phyloP scores from a whole-genome alignment of 257 asterid species.

The Solanum habrochaites region DNA sequence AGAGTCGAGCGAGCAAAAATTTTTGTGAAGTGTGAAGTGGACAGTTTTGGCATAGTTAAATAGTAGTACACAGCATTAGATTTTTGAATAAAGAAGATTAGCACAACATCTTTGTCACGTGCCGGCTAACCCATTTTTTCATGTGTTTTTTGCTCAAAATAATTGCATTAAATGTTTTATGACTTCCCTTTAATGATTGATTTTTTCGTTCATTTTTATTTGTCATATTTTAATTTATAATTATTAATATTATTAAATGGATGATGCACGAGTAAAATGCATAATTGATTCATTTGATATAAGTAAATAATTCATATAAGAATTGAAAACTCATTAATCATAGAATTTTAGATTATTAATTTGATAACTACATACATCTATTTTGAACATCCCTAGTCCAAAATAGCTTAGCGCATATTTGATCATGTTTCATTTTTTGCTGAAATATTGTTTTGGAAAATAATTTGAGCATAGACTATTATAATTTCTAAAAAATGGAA shows the following conservation, averaged over 20 bases:
- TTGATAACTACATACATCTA: background rate
- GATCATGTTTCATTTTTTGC: background rate
- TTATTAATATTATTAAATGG: background rate
- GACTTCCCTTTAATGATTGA: background rate
- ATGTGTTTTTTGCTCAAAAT: background rate
- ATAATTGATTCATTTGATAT: background rate
- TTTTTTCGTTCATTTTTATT: background rate
- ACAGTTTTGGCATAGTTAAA: background rate
- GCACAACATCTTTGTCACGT: background rate
- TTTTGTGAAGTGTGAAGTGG: background rate
- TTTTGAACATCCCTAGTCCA: background rate
- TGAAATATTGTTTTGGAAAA: background rate
- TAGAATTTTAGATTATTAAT: background rate
- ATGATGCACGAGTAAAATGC: background rate
- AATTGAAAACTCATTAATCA: background rate
- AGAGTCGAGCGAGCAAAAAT: background rate
- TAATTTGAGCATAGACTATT: background rate
- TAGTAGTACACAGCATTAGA: background rate
- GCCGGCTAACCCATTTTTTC: background rate
- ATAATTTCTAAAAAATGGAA: background rate
- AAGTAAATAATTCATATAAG: background rate
- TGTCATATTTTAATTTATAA: too few species aligned
- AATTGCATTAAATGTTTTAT: background rate
- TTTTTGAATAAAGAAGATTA: background rate
- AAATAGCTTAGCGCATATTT: background rate